Base-by-base conservation (phyloP, 108 stramenopile genomes). In the Cyclotella cryptica region DNA sequence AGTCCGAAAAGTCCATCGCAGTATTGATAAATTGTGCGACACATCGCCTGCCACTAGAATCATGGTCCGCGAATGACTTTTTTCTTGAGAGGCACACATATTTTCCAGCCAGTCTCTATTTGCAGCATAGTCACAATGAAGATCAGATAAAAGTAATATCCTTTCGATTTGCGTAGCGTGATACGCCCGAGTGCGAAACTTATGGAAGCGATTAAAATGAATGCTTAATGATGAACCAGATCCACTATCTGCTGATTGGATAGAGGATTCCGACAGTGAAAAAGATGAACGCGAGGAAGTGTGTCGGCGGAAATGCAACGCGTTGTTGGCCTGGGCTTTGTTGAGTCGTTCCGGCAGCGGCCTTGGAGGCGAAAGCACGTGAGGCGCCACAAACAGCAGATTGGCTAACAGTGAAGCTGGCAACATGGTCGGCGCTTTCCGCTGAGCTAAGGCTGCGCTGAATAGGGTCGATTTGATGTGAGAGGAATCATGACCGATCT, bases 1-100 rank as follows among this genome's bases (percentile, higher is more conserved):
- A 47, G 77, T 72, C n/a, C 64, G 81, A 24, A 83, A 83, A 13
- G 81, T 83, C 77, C 77, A 78, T 53, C 62, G 77, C 17, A 83
- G 41, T 35, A 83, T 78, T 11, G 52, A 29, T 42, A 78, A 22
- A 63, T 83, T 77, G 42, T 83, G 81, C 8, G 77, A 78, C 26
- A 83, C 72, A 61, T 83, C 81, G 5, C 81, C 81, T 18, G 81
- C 81, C 4, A 83, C 54, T 5, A 83, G 43, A 19, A 83, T 78
- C 72, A 83, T 66, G 1, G 77, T 78, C 40, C 59, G n/a, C 51
- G 46, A 42, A 22, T 45, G 17, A 62, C 59, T 47, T 10, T 69
- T 40, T 7, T 29, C 61, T 60, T 66, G 47, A 15, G 44, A 30
- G 15, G 29, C 22, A 66, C 72, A 70, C 8, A 83, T 62, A 47